Percentiles rank a stretch among this genome's conserved stretches.
Conservation (phyloP, 768 basidiomycete species). For the Boletus sensibilis region DNA sequence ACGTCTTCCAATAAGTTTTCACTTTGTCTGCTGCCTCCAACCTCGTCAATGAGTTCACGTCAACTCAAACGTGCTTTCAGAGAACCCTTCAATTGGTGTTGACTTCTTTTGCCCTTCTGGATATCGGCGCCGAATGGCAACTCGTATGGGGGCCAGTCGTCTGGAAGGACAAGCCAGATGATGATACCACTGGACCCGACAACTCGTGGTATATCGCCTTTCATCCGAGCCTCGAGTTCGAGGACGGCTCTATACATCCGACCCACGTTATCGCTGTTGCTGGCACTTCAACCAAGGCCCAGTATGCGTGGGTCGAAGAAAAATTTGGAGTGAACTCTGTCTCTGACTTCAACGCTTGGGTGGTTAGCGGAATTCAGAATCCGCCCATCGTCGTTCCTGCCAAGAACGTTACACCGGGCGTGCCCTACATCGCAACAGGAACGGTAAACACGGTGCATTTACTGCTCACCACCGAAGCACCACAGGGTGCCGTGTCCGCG, state of each 20-base stretch:
- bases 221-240: slow-evolving; percentile 4
- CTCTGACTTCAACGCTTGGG: slow-evolving; percentile 10
- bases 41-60: neutral
- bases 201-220: slow-evolving; percentile 18
- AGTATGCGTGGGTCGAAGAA: neutral
- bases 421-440: slow-evolving; percentile 1
- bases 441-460: neutral
- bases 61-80: neutral
- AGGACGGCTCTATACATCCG: slow-evolving; percentile 9
- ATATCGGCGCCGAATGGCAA: neutral
- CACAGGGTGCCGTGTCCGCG: neutral
- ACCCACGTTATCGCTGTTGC: slow-evolving; percentile 17
- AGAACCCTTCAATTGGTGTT: neutral
- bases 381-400: neutral
- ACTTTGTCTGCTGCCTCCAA: slow-evolving; percentile 8
- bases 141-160: slow-evolving; percentile 16
- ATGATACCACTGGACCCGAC: slow-evolving; percentile 1
- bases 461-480: slow-evolving; percentile 1
- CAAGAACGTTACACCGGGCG: neutral
- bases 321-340: slow-evolving; percentile 9
- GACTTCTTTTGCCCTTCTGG: neutral
- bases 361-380: neutral
- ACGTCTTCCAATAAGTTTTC: slow-evolving; percentile 19
- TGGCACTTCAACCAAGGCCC: neutral
- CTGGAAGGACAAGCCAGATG: slow-evolving; percentile 12